A percentile compares a stretch with the other conserved stretches of the same genome.
Conservation (phyloP, 768 basidiomycete species). For the Hypholoma fasciculare region DNA sequence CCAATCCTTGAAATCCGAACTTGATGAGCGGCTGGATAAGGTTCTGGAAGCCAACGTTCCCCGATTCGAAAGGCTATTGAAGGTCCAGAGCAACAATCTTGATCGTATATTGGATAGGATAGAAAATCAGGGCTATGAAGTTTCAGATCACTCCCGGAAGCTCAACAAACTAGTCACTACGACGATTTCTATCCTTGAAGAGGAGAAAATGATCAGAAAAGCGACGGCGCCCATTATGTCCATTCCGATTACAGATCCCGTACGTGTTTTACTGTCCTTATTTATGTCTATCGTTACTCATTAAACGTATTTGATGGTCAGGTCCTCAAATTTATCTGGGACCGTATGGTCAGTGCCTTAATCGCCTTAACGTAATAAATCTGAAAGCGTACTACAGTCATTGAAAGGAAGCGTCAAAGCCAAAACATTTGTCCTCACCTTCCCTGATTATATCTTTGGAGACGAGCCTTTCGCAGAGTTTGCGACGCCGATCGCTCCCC, state of each 20-base stretch:
- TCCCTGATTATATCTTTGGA: conserved; percentile 12
- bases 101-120: conserved; percentile 6
- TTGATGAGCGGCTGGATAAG: conserved; percentile 6
- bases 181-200: conserved; percentile 10
- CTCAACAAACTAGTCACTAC: conserved; percentile 8
- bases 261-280: neutral
- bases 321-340: conserved; percentile 14
- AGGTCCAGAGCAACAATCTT: conserved; percentile 12
- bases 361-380: neutral
- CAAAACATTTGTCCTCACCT: conserved; percentile 10
- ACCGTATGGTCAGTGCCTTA: conserved; percentile 7
- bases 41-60: neutral
- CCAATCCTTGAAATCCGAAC: neutral
- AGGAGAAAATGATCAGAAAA: conserved; percentile 11
- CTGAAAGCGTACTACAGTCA: neutral
- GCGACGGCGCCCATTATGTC: conserved; percentile 1
- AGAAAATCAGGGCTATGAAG: conserved; percentile 1
- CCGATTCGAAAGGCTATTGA: conserved; percentile 11
- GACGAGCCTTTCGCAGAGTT: neutral
- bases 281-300: too few relatives aligned
- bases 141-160: conserved; percentile 4
- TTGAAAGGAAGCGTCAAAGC: conserved; percentile 14
- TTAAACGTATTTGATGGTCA: neutral
- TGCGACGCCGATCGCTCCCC: too few relatives aligned
- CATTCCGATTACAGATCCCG: conserved; percentile 11